A percentile compares a stretch with the other conserved stretches of the same genome.
phyloP scores from a whole-genome alignment of 2,329 filamentous ascomycete genomes.

The Colletotrichum chlorophyti region DNA sequence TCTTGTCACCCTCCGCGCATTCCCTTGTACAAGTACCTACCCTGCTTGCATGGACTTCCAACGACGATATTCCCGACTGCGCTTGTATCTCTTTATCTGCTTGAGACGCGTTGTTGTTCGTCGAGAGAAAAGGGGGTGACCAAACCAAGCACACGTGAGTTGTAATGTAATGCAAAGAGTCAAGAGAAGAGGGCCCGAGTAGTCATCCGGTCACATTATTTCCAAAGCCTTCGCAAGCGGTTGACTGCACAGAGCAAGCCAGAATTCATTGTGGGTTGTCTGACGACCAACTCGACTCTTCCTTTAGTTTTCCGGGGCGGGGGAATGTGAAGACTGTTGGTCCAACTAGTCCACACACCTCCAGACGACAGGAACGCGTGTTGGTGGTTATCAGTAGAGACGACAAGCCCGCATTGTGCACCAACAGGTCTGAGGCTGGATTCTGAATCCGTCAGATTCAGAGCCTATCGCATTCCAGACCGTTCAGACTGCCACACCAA shows the following conservation, averaged over 20 bases:
- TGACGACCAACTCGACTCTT: no score
- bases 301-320: no score
- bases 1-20: constrained; percentile 4
- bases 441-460: constrained; percentile 14
- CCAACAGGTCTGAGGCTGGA: constrained; percentile 8
- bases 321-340: no score
- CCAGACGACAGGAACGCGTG: no score
- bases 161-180: not conserved
- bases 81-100: constrained; percentile 13
- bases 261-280: no score
- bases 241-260: no score
- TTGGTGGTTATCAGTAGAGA: no score
- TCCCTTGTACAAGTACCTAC: not conserved
- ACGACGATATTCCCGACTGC: constrained; percentile 7
- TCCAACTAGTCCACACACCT: no score
- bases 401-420: constrained; percentile 10
- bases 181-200: not conserved
- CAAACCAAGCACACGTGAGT: constrained; percentile 5
- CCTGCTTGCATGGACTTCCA: constrained; percentile 19
- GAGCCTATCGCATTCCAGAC: constrained; percentile 5
- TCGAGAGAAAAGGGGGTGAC: not conserved
- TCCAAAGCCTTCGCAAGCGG: no score
- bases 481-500: not conserved
- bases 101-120: constrained; percentile 6
- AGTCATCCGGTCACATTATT: no score